A percentile compares a stretch with the other conserved stretches of the same genome.
phyloP scores from a whole-genome alignment of 257 asterid species.

The Nicotiana benthamiana region DNA sequence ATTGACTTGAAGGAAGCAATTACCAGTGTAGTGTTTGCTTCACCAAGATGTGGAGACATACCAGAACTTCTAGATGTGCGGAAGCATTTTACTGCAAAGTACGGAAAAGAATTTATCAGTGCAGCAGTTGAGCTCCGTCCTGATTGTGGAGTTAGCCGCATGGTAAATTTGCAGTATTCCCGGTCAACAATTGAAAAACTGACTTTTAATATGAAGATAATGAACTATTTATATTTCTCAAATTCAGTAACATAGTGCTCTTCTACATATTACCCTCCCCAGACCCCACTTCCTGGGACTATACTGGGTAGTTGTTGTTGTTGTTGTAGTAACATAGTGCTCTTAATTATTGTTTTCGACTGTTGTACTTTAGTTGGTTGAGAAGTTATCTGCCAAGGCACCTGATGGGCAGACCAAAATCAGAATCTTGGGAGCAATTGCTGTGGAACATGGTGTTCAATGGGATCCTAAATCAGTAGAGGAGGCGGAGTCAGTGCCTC shows the following conservation, averaged over 20 bases:
- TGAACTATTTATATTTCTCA: neutral
- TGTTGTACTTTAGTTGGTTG: conserved; percentile 57
- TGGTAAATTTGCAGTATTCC: conserved; percentile 43
- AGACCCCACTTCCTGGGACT: no score
- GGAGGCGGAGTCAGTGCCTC: conserved; percentile 30
- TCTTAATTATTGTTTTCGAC: conserved; percentile 13
- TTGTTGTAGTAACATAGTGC: conserved; percentile 5
- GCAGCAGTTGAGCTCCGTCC: conserved; percentile 92
- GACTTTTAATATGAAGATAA: conserved; percentile 1
- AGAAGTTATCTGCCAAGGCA: conserved; percentile 77
- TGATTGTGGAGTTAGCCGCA: conserved; percentile 82
- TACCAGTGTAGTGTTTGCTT: conserved; percentile 74
- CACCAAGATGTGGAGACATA: conserved; percentile 96
- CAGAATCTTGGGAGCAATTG: conserved; percentile 56
- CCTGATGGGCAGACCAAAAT: conserved; percentile 76
- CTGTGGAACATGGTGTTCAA: conserved; percentile 67
- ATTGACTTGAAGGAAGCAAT: conserved; percentile 94
- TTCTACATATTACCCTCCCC: no score
- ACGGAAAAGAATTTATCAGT: conserved; percentile 77
- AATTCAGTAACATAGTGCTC: conserved; percentile 3
- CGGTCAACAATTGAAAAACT: neutral
- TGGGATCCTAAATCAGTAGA: conserved; percentile 70
- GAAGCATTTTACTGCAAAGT: conserved; percentile 73
- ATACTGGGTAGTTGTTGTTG: no score
- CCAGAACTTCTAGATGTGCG: conserved; percentile 75